These are phyloP conservation scores for Hibiscus trionum DNA, from an alignment of 345 rosid genomes.

Conservation along the genomic window DNA sequence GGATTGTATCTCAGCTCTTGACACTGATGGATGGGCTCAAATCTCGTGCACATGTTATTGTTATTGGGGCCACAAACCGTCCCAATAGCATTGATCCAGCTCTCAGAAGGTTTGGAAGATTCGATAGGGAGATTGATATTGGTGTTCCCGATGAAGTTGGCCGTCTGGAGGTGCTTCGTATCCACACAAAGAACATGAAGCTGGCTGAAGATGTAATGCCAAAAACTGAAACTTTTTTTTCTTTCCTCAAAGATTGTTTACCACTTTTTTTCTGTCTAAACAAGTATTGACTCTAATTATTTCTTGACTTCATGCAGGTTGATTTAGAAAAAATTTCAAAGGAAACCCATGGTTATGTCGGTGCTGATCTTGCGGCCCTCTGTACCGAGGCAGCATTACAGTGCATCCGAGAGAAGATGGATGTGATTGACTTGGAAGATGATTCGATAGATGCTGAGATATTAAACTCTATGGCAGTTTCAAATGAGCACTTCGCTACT, in stretches of 20 bases:
- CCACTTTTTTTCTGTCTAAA: background rate
- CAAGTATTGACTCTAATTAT: background rate
- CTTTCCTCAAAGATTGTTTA: background rate
- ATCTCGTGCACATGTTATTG: constrained; percentile 86
- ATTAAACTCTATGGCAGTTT: constrained; percentile 87
- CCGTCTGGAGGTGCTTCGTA: constrained; percentile 95
- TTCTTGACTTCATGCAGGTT: constrained; percentile 41
- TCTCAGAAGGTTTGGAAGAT: constrained; percentile 88
- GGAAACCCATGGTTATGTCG: constrained; percentile 95
- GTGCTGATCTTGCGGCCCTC: constrained; percentile 93
- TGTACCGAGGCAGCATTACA: constrained; percentile 98
- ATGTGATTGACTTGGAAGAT: constrained; percentile 94
- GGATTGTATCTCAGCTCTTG: constrained; percentile 93
- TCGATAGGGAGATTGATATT: constrained; percentile 87
- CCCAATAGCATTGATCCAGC: constrained; percentile 96
- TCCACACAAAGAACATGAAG: constrained; percentile 97
- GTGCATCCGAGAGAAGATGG: constrained; percentile 98
- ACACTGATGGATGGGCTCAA: constrained; percentile 96
- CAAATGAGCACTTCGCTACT: constrained; percentile 87
- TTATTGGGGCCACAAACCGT: constrained; percentile 83
- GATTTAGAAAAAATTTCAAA: constrained; percentile 84
- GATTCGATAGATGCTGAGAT: constrained; percentile 87
- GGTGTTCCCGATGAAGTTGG: constrained; percentile 98
- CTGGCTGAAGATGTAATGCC: constrained; percentile 78
- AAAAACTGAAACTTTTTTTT: background rate